Conservation (phyloP, 2,329 filamentous ascomycete genomes). For the Colletotrichum tropicale region DNA sequence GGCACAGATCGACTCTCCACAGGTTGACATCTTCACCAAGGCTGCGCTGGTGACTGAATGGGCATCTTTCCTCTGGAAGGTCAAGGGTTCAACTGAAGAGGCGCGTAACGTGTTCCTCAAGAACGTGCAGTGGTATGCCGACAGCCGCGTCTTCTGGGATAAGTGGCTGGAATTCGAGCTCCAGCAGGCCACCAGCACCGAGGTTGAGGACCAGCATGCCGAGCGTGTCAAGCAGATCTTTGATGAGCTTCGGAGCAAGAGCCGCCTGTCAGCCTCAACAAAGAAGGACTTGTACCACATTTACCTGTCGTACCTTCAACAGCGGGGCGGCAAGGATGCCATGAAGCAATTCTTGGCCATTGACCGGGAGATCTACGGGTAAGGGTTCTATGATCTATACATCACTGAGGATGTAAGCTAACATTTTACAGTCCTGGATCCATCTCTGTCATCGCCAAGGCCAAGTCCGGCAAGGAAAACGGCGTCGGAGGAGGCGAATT, state of each 20-base stretch:
- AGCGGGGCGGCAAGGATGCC: constrained; percentile 79
- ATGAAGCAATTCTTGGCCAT: constrained; percentile 86
- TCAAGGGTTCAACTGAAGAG: constrained; percentile 79
- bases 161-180: constrained; percentile 90
- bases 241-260: constrained; percentile 75
- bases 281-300: constrained; percentile 78
- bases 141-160: constrained; percentile 88
- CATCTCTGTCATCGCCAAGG: constrained; percentile 44
- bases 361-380: constrained; percentile 89
- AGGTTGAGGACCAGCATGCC: constrained; percentile 68
- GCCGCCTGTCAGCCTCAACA: constrained; percentile 67
- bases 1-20: constrained; percentile 74
- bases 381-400: constrained; percentile 32
- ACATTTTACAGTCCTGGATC: constrained; percentile 46
- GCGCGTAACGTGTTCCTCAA: constrained; percentile 83
- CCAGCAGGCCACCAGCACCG: constrained; percentile 73
- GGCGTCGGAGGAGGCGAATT: constrained; percentile 46
- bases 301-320: constrained; percentile 85
- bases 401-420: neutral
- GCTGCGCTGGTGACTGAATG: constrained; percentile 88
- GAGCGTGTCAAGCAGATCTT: constrained; percentile 82
- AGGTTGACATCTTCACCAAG: constrained; percentile 79
- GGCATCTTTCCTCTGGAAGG: constrained; percentile 86
- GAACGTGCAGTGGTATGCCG: constrained; percentile 83
- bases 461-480: constrained; percentile 50